phyloP scores from a whole-genome alignment of 2,329 filamentous ascomycete species.

The Madurella fahalii region DNA sequence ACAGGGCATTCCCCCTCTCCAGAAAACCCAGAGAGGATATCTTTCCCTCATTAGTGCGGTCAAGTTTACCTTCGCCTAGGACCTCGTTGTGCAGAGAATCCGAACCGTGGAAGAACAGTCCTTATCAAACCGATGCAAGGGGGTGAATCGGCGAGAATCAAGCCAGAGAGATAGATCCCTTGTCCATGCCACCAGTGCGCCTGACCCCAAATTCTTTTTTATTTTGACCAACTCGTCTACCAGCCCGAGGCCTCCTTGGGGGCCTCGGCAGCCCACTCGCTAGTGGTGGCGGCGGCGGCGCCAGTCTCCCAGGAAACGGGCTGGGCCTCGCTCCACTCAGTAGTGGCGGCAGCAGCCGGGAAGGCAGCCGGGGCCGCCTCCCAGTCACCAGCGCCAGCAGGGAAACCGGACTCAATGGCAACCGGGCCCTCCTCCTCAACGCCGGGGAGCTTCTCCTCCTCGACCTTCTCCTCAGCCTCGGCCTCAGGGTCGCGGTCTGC shows the following conservation, averaged over 20 bases:
- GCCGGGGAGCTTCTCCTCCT: slow-evolving; percentile 85
- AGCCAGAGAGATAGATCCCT: slow-evolving; percentile 19
- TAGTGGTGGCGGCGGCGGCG: slow-evolving; percentile 48
- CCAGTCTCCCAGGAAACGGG: slow-evolving; percentile 50
- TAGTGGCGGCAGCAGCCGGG: slow-evolving; percentile 54
- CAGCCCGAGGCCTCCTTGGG: slow-evolving; percentile 48
- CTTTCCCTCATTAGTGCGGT: slow-evolving; percentile 99
- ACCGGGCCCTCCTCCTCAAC: slow-evolving; percentile 79
- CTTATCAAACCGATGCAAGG: slow-evolving; percentile 12
- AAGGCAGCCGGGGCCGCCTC: slow-evolving; percentile 73
- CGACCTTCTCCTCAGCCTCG: slow-evolving; percentile 96
- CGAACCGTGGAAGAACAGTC: slow-evolving; percentile 19
- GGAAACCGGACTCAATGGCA: slow-evolving; percentile 76
- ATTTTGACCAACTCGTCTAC: slow-evolving; percentile 36
- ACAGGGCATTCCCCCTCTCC: slow-evolving; percentile 96
- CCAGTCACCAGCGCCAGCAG: slow-evolving; percentile 66
- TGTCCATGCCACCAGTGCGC: slow-evolving; percentile 24
- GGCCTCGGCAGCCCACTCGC: slow-evolving; percentile 51
- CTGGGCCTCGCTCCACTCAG: slow-evolving; percentile 55
- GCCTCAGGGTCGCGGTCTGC: slow-evolving; percentile 96
- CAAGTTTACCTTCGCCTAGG: slow-evolving; percentile 49
- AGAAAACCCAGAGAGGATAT: slow-evolving; percentile 61
- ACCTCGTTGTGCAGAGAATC: slow-evolving; percentile 26
- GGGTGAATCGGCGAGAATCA: slow-evolving; percentile 19
- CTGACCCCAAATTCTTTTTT: slow-evolving; percentile 27